These are phyloP conservation scores for Kockovaella imperatae DNA, from an alignment of 768 basidiomycete genomes.

Conservation along the genomic window DNA sequence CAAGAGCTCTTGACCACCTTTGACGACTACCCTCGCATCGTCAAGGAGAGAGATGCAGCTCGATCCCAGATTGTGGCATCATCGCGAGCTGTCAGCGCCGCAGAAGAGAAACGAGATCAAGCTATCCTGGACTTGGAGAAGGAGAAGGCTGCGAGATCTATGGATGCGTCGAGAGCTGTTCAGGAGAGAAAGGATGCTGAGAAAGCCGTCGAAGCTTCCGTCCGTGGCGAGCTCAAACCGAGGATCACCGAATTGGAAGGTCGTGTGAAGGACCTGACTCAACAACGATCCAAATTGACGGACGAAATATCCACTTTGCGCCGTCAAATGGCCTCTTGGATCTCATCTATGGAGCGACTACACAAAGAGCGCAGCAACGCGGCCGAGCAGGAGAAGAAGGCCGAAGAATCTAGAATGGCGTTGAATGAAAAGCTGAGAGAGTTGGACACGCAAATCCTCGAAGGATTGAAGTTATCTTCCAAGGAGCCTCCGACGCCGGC, in stretches of 20 bases:
- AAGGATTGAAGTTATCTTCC: slow-evolving; percentile 7
- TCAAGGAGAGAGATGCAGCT: slow-evolving; percentile 11
- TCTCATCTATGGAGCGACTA: slow-evolving; percentile 12
- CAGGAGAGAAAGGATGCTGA: slow-evolving; percentile 10
- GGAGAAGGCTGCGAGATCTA: slow-evolving; percentile 3
- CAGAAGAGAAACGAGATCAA: slow-evolving; percentile 10
- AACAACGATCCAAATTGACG: slow-evolving; percentile 7
- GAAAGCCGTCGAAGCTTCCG: slow-evolving; percentile 7
- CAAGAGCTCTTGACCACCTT: slow-evolving; percentile 12
- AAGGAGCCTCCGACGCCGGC: too few relatives aligned
- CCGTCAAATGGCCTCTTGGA: slow-evolving; percentile 12
- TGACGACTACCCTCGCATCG: slow-evolving; percentile 20
- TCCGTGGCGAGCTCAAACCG: slow-evolving; percentile 16
- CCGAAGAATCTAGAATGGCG: slow-evolving; percentile 8
- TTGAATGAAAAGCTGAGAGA: slow-evolving; percentile 10
- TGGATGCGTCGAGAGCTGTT: slow-evolving; percentile 4
- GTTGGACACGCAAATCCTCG: slow-evolving; percentile 17
- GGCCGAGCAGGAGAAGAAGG: slow-evolving; percentile 12
- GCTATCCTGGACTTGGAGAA: slow-evolving; percentile 8
- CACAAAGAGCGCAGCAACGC: slow-evolving; percentile 12
- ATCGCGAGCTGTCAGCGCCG: too few relatives aligned
- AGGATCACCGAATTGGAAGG: slow-evolving; percentile 14
- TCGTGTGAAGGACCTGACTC: slow-evolving; percentile 6
- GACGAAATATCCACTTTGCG: slow-evolving; percentile 7
- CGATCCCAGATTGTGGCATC: too few relatives aligned